Percentiles rank a stretch among this genome's conserved stretches.
phyloP scores from a whole-genome alignment of 805 yeast species.

The Scheffersomyces ergatensis region DNA sequence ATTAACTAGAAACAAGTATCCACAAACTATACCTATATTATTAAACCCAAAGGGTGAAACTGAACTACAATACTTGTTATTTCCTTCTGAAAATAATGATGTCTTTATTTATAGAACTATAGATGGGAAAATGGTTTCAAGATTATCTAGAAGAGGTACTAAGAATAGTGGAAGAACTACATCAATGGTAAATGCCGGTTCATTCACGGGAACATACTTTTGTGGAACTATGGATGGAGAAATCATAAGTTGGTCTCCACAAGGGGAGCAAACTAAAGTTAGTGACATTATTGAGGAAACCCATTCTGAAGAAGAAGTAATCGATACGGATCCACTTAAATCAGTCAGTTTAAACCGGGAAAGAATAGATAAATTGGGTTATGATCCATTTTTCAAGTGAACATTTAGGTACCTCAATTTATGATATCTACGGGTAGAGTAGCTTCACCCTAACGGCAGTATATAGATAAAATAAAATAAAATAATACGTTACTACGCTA shows the following conservation, averaged over 20 bases:
- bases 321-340: conserved; percentile 1
- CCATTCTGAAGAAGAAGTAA: conserved; percentile 1
- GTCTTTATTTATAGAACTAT: conserved; percentile 53
- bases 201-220: conserved; percentile 43
- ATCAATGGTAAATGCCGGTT: conserved; percentile 49
- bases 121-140: conserved; percentile 61
- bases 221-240: conserved; percentile 71
- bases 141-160: conserved; percentile 48
- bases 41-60: conserved; percentile 52
- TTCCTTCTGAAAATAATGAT: conserved; percentile 78
- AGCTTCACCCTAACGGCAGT: too few species aligned
- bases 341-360: neutral
- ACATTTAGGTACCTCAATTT: too few species aligned
- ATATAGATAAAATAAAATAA: too few species aligned
- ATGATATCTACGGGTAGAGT: too few species aligned
- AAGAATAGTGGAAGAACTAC: conserved; percentile 45
- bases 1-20: conserved; percentile 60
- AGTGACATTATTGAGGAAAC: neutral
- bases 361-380: neutral
- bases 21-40: conserved; percentile 48
- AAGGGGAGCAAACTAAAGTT: conserved; percentile 12
- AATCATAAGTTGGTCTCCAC: conserved; percentile 52
- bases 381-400: neutral
- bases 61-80: conserved; percentile 56
- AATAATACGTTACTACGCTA: too few species aligned